A percentile compares a stretch with the other conserved stretches of the same genome.
These are phyloP conservation scores for Noccaea caerulescens DNA, from an alignment of 345 rosid species.

Conservation along the genomic window DNA sequence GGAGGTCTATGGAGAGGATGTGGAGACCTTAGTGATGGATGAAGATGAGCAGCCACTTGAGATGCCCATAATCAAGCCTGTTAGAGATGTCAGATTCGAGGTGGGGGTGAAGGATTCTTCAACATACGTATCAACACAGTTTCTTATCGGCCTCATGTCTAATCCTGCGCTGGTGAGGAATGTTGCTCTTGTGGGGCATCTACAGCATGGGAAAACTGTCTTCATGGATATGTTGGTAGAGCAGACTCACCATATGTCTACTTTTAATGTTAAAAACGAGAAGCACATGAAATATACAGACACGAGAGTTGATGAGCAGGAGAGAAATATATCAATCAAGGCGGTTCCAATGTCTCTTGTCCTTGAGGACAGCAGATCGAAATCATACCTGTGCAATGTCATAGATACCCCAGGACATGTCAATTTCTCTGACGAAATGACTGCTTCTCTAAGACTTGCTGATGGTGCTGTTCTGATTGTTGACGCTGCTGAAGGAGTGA, in stretches of 20 bases:
- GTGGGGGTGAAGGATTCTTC: constrained; percentile 94
- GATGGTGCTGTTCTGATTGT: constrained; percentile 96
- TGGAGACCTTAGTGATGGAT: constrained; percentile 94
- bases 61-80: constrained; percentile 87
- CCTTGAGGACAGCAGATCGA: constrained; percentile 90
- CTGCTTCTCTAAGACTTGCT: constrained; percentile 62
- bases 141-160: constrained; percentile 93
- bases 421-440: constrained; percentile 47
- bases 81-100: constrained; percentile 78
- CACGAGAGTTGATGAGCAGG: constrained; percentile 95
- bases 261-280: constrained; percentile 80
- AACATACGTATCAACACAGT: constrained; percentile 88
- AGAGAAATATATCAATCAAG: constrained; percentile 92
- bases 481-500: constrained; percentile 97
- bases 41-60: constrained; percentile 96
- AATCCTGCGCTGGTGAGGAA: constrained; percentile 85
- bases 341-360: constrained; percentile 97
- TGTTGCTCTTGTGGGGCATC: constrained; percentile 94
- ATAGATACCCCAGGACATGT: constrained; percentile 98
- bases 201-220: constrained; percentile 92
- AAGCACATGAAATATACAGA: constrained; percentile 93
- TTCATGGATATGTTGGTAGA: constrained; percentile 99
- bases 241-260: constrained; percentile 90
- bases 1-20: constrained; percentile 95
- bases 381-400: constrained; percentile 87